These are phyloP conservation scores for Nematocida homosporus DNA, from an alignment of 371 early-diverging fungal genomes.

Conservation along the genomic window DNA sequence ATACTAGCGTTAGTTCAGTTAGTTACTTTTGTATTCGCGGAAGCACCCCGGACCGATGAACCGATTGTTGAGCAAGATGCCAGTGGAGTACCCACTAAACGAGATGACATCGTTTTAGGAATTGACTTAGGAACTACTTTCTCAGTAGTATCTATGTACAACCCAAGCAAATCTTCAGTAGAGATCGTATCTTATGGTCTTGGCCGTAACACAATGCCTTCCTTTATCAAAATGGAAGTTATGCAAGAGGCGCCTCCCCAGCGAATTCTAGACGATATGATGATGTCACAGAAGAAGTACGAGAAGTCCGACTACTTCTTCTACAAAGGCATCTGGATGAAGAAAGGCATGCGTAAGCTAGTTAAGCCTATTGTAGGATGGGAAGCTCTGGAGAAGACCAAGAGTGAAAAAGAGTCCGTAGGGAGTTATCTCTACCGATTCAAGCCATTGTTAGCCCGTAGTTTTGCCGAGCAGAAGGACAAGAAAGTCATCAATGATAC, in stretches of 20 bases:
- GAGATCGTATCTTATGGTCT: slow-evolving; percentile 78
- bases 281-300: slow-evolving; percentile 74
- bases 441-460: slow-evolving; percentile 53
- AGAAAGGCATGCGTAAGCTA: not conserved
- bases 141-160: slow-evolving; percentile 81
- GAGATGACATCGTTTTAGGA: slow-evolving; percentile 57
- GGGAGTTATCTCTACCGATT: slow-evolving; percentile 44
- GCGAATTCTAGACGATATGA: slow-evolving; percentile 83
- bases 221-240: slow-evolving; percentile 80
- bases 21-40: slow-evolving; percentile 21
- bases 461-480: not conserved
- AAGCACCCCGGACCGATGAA: not conserved
- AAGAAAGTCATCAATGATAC: slow-evolving; percentile 26
- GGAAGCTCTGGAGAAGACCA: slow-evolving; percentile 46
- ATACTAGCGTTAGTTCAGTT: too few relatives aligned
- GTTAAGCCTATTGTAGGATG: slow-evolving; percentile 53
- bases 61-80: not conserved
- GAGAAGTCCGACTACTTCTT: slow-evolving; percentile 28
- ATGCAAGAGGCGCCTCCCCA: slow-evolving; percentile 77
- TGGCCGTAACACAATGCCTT: slow-evolving; percentile 87
- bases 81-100: not conserved
- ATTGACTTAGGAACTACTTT: slow-evolving; percentile 95
- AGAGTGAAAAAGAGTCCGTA: slow-evolving; percentile 44
- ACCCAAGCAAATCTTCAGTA: slow-evolving; percentile 78
- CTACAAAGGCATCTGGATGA: slow-evolving; percentile 54